Evolutionary conservation across 352 stramenopile genomes (phyloP).

Genomic region (Globisporangium middletonii): DNA sequence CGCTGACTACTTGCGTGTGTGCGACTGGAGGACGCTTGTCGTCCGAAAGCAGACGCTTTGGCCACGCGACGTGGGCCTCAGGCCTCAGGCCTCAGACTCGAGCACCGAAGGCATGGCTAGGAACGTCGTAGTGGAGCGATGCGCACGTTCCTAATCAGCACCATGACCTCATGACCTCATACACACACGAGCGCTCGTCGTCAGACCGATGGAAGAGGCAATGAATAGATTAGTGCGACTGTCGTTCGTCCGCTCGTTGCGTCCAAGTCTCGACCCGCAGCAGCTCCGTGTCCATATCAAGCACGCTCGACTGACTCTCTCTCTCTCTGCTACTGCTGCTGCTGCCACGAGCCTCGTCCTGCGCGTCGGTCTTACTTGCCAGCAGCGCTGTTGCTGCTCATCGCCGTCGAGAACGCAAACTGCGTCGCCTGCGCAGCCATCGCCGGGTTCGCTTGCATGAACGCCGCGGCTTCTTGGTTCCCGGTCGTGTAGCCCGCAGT

Average conservation of each 20-base stretch:
- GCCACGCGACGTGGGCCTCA: too few relatives aligned
- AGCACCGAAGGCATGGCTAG: too few relatives aligned
- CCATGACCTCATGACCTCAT: too few relatives aligned
- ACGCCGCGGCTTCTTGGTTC: conserved; percentile 75
- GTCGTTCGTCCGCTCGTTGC: neutral
- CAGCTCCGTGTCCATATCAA: neutral
- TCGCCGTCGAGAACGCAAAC: conserved; percentile 66
- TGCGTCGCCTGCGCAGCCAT: conserved; percentile 71
- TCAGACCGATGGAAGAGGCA: neutral
- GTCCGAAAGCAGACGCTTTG: too few relatives aligned
- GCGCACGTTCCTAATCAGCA: too few relatives aligned
- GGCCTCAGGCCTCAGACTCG: too few relatives aligned
- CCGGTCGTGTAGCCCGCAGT: conserved; percentile 74
- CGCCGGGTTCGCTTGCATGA: conserved; percentile 78
- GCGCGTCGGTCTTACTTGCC: neutral
- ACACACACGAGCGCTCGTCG: too few relatives aligned
- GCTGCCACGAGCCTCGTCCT: neutral
- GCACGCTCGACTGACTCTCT: neutral
- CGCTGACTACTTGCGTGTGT: too few relatives aligned
- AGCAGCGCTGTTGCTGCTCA: conserved; percentile 7
- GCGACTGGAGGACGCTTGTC: too few relatives aligned
- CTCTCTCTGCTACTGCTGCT: neutral
- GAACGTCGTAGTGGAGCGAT: too few relatives aligned
- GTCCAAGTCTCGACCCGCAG: neutral
- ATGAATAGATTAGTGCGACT: neutral